Percentiles rank a stretch among this genome's conserved stretches.
These are phyloP conservation scores for Beta corolliflora DNA, from an alignment of 179 eudicot genomes.

Conservation along the genomic window DNA sequence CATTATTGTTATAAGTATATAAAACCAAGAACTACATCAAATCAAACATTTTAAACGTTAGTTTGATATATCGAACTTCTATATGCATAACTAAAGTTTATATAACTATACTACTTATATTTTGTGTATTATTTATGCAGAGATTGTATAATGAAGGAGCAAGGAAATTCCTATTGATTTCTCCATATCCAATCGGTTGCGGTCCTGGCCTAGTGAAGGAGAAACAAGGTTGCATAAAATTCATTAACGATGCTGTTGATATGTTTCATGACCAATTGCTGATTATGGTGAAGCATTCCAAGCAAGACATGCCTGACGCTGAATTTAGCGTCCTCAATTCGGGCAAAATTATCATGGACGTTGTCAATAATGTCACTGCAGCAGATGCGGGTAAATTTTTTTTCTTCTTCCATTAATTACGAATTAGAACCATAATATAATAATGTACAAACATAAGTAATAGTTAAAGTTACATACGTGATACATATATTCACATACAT, in stretches of 20 bases:
- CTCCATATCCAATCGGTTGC: conserved; percentile 21
- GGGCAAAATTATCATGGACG: conserved; percentile 38
- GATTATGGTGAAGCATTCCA: conserved; percentile 31
- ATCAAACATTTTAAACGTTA: no score
- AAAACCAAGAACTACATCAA: no score
- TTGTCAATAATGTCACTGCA: conserved; percentile 32
- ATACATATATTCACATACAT: no score
- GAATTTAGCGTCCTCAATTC: conserved; percentile 42
- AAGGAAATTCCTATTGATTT: background rate
- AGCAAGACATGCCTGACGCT: conserved; percentile 43
- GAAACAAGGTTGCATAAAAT: conserved; percentile 22
- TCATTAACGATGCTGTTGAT: conserved; percentile 30
- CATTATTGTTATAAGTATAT: no score
- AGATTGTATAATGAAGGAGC: background rate
- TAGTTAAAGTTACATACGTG: no score
- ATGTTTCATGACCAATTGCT: conserved; percentile 39
- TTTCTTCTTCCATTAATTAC: no score
- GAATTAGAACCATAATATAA: no score
- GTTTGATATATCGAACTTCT: no score
- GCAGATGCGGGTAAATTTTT: conserved; percentile 33
- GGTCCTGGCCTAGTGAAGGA: conserved; percentile 25
- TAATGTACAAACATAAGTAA: no score
- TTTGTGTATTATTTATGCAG: background rate
- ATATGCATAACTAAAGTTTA: no score
- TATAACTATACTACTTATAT: no score